Conservation (phyloP, 257 asterid genomes). For the Galeopsis tetrahit region DNA sequence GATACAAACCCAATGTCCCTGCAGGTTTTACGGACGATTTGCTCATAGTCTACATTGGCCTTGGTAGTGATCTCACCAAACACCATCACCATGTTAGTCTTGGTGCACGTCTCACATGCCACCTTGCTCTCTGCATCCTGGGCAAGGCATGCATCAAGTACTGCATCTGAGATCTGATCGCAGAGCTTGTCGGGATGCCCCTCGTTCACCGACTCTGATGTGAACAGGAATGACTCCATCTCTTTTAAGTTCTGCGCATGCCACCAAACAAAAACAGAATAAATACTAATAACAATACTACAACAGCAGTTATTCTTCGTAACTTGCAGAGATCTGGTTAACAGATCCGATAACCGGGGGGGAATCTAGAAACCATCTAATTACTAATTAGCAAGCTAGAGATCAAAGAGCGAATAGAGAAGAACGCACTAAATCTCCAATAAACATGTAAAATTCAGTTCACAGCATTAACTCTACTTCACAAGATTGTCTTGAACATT, state of each 20-base stretch:
- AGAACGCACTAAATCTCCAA: no score
- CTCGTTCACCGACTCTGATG: conserved; percentile 54
- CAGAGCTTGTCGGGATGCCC: conserved; percentile 61
- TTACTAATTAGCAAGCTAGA: no score
- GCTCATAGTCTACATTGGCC: conserved; percentile 46
- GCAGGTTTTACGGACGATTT: conserved; percentile 49
- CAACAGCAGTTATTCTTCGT: no score
- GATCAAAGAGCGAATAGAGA: no score
- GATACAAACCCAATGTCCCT: conserved; percentile 44
- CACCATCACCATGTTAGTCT: conserved; percentile 46
- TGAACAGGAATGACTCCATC: conserved; percentile 52
- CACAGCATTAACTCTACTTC: no score
- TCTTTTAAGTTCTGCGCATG: conserved; percentile 13
- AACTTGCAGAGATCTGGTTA: no score
- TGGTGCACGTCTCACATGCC: conserved; percentile 53
- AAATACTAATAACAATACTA: not conserved
- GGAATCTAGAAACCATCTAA: no score
- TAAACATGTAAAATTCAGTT: no score
- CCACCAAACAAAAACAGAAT: not conserved
- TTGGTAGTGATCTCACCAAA: conserved; percentile 53
- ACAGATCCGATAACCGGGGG: no score
- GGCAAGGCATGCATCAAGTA: conserved; percentile 49
- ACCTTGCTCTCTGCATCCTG: conserved; percentile 55
- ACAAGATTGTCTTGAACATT: no score
- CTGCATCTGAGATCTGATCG: conserved; percentile 51